Percentiles rank a stretch among this genome's conserved stretches.
Evolutionary conservation across 1,139 yeast species (phyloP).

Genomic region (Zygosaccharomyces pseudobailii): DNA sequence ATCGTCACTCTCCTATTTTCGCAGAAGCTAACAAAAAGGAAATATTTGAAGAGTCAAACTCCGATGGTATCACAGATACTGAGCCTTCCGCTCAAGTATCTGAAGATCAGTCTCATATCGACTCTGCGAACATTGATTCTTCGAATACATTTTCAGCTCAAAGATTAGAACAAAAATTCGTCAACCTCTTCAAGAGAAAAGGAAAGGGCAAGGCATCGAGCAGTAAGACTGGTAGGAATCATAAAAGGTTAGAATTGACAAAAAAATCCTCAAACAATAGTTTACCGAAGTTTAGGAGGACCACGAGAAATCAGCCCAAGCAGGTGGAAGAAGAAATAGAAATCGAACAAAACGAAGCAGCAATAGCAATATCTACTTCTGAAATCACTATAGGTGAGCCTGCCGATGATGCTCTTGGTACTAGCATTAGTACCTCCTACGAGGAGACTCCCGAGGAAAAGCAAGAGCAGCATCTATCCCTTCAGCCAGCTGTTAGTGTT

Average conservation of each 20-base stretch:
- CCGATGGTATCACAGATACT: background rate
- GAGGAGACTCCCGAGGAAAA: background rate
- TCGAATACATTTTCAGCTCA: constrained; percentile 7
- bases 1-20: constrained; percentile 23
- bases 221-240: constrained; percentile 6
- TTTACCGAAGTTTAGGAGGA: constrained; percentile 4
- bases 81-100: background rate
- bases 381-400: constrained; percentile 6
- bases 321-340: constrained; percentile 7
- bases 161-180: constrained; percentile 27
- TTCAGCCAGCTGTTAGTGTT: constrained; percentile 30
- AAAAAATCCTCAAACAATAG: constrained; percentile 11
- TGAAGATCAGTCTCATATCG: background rate
- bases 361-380: background rate
- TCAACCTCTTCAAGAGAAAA: constrained; percentile 23
- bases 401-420: background rate
- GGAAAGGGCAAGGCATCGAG: constrained; percentile 7
- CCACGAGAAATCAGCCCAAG: constrained; percentile 3
- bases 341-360: background rate
- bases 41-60: constrained; percentile 2
- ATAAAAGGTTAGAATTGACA: constrained; percentile 11
- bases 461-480: constrained; percentile 11
- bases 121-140: constrained; percentile 1
- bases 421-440: background rate
- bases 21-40: constrained; percentile 4